phyloP scores from a whole-genome alignment of 129 eudicot species.

The sunflower (Helianthus annuus) region HanXRQr2.0-SUNRISE NC_035438.2:27832809-27833308 shows the following conservation, averaged over 20 bases:
- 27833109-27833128: slow-evolving; percentile 47
- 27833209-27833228: slow-evolving; percentile 80
- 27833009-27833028: slow-evolving; percentile 23
- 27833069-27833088: neutral
- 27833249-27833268: slow-evolving; percentile 96
- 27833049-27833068: slow-evolving; percentile 1
- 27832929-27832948: too few species aligned
- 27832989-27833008: slow-evolving; percentile 39
- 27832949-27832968: too few species aligned
- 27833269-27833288: slow-evolving; percentile 85
- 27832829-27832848: too few species aligned
- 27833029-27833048: slow-evolving; percentile 9
- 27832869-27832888: too few species aligned
- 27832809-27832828: too few species aligned
- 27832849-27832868: too few species aligned
- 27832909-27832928: too few species aligned
- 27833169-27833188: slow-evolving; percentile 72
- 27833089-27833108: slow-evolving; percentile 59
- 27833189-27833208: slow-evolving; percentile 79
- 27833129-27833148: slow-evolving; percentile 73
- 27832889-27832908: too few species aligned
- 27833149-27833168: slow-evolving; percentile 65
- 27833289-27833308: slow-evolving; percentile 78
- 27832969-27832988: too few species aligned
- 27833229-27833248: slow-evolving; percentile 73